phyloP scores from a whole-genome alignment of 371 early-diverging fungal species.

The Mucor sp. region DNA sequence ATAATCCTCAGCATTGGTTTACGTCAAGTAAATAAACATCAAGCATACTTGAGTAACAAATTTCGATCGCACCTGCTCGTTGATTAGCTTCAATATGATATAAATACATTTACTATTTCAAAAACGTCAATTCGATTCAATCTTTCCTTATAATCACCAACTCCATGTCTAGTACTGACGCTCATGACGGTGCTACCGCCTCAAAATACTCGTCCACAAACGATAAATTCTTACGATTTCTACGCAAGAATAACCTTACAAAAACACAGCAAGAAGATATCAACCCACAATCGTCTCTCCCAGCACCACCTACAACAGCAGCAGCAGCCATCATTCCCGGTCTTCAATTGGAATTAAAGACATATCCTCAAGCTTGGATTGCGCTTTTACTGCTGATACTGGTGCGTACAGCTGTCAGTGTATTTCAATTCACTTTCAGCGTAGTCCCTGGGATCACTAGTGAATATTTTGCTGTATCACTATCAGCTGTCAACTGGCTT shows the following conservation, averaged over 20 bases:
- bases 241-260: neutral
- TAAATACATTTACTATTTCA: neutral
- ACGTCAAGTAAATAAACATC: neutral
- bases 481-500: slow-evolving; percentile 41
- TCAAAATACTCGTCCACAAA: neutral
- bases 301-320: neutral
- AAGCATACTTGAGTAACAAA: neutral
- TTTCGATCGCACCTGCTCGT: neutral
- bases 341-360: slow-evolving; percentile 10
- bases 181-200: neutral
- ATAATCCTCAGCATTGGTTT: neutral
- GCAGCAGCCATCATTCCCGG: neutral
- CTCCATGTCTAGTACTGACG: neutral
- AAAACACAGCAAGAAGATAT: neutral
- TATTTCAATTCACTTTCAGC: slow-evolving; percentile 42
- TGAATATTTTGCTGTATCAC: slow-evolving; percentile 25
- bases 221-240: neutral
- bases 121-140: neutral
- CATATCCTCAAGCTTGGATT: slow-evolving; percentile 44
- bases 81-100: neutral
- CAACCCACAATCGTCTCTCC: neutral
- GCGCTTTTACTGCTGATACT: slow-evolving; percentile 29
- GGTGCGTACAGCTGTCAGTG: slow-evolving; percentile 30
- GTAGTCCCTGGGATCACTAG: slow-evolving; percentile 28
- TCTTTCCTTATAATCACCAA: neutral